Evolutionary conservation across 495 filamentous ascomycete genomes (phyloP), one percentile per base, ranked within the genome.

Genomic region (Cryomyces minteri): DNA sequence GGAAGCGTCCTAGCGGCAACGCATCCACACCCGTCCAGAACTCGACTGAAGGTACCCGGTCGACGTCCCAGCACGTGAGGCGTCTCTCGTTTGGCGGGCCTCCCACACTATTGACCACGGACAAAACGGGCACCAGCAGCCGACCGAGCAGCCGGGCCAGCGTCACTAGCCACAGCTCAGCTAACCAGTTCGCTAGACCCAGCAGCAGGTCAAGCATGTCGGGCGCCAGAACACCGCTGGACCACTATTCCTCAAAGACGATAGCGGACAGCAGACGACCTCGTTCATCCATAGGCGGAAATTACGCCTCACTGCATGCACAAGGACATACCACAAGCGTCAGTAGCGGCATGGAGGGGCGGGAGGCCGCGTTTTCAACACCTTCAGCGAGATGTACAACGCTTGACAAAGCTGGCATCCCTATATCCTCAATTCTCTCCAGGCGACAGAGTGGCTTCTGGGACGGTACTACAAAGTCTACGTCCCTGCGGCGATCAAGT

Each of bases 191-290:
- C 60, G 67, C 45, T 57, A 74, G 79, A 5, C 81, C 84, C 30
- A 58, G 59, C 18, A 83, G 82, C 48, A 76, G 83, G 40, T 71
- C 76, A 54, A 85, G 80, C 54, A 71, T 80, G 31, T 66, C 65
- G 5, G 72, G 79, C 4, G 61, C 76, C 10, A 73, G 80, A 32
- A 86, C 83, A 4, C 77, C 81, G 6, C 54, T 79, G 25, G 68
- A 68, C 36, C 59, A 67, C 48, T 63, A 66, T 49, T 42, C 49
- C 4, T 58, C 63, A 14, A 46, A 54, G n/a, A 51, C 54, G 12
- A 52, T 54, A 28, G 62, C 66, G 48, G 50, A 52, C 11, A 48
- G 58, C 44, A 38, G 34, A 12, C 63, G 76, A 29, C 75, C 78
- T 7, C 62, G 74, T 41, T 76, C 71, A 39, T 72, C 69, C 38